Evolutionary conservation across 768 basidiomycete genomes (phyloP), one percentile per base, ranked within the genome.

Genomic region (Chalciporus chontae): DNA sequence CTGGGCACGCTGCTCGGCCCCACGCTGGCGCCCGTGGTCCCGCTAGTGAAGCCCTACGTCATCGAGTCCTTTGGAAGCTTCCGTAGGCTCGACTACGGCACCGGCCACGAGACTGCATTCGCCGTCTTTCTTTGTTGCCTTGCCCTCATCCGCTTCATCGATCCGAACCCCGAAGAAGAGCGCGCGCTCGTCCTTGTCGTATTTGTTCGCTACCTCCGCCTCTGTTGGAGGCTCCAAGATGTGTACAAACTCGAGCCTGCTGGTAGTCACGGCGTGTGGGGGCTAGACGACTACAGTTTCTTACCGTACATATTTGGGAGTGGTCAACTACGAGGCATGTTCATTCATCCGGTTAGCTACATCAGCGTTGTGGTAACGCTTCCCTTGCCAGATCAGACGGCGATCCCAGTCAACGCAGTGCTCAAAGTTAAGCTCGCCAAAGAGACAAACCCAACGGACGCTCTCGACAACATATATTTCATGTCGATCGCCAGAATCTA

Each of bases 191-290:
- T 79, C 13, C 67, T 88, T n/a, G 62, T 57, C n/a, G 72, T 92
- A 11, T 91, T 90, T 57, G 63, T 79, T 23, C 81, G 87, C 39
- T 99, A 99, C 65, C 70, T 94, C 38, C 75, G 77, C 29, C 75
- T 97, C 29, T 89, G 87, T 54, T 94, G 90, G 82, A 78, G 77
- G 49, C 75, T 97, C 14, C 94, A 97, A 65, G 89, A 93, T 54
- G 78, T 81, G 27, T 99, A 97, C 66, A 81, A 76, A 43, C 81
- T 99, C 9, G 95, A 97, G 68, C 94, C 94, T 5, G 96, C 96
- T 3, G 96, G 96, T 8, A 94, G 90, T 54, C 94, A 97, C 64
- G 96, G 96, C 4, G 95, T 97, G 0, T 99, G 95, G 96, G 96
- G 94, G 2, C 71, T 98, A 32, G 94, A 97, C 61, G 94, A 96